A percentile compares a stretch with the other conserved stretches of the same genome.
Conservation (phyloP, 176 grass and related monocot species). For the Coix lacrymajobi region DNA sequence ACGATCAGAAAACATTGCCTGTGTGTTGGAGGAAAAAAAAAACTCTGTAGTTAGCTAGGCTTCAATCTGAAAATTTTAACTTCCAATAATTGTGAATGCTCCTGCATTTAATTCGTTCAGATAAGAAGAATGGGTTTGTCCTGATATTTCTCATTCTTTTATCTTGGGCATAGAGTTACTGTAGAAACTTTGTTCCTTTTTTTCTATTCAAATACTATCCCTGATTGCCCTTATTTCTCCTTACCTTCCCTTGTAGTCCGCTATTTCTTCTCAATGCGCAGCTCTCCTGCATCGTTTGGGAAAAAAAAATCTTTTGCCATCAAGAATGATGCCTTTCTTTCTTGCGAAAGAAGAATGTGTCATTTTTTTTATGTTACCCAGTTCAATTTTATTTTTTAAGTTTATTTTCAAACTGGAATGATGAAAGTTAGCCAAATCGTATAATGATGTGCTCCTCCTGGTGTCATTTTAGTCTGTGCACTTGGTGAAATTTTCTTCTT, state of each 20-base stretch:
- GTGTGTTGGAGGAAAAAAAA: neutral
- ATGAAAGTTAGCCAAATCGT: slow-evolving; percentile 83
- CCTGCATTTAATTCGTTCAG: neutral
- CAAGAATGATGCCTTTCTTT: too few species aligned
- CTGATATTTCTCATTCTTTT: neutral
- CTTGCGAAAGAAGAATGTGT: neutral
- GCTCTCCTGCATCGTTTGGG: too few species aligned
- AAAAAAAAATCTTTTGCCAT: too few species aligned
- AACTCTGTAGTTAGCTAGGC: neutral
- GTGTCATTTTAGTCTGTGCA: neutral
- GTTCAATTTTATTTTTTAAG: neutral
- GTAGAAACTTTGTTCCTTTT: neutral
- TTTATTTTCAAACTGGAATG: slow-evolving; percentile 45
- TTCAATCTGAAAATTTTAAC: neutral
- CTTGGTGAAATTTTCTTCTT: slow-evolving; percentile 7
- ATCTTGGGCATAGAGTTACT: neutral
- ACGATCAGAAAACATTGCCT: too few species aligned
- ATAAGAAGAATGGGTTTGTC: neutral
- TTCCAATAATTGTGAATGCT: slow-evolving; percentile 7
- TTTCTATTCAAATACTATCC: neutral
- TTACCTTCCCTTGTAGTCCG: too few species aligned
- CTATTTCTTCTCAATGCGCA: too few species aligned
- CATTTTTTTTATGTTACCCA: neutral
- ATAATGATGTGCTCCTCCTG: slow-evolving; percentile 46
- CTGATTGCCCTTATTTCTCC: too few species aligned